These are phyloP conservation scores for Inosperma sp. DNA, from an alignment of 768 basidiomycete genomes.

Conservation along the genomic window DNA sequence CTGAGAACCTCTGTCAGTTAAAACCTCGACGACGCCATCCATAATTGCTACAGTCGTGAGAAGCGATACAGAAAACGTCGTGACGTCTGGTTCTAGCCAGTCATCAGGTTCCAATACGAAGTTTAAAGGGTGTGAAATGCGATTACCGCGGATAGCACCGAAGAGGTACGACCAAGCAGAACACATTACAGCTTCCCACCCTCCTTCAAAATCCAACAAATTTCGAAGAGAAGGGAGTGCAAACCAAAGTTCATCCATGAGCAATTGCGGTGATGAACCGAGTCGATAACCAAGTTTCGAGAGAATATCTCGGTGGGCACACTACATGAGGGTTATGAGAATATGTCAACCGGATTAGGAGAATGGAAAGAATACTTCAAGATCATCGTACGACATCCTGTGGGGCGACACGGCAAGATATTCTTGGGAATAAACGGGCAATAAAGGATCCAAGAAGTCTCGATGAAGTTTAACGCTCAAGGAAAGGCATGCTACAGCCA, in stretches of 20 bases:
- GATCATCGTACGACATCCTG: conserved; percentile 38
- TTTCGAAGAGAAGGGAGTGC: conserved; percentile 49
- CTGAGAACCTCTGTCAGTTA: conserved; percentile 36
- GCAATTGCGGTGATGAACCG: conserved; percentile 49
- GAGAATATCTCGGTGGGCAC: conserved; percentile 54
- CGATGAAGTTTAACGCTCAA: conserved; percentile 67
- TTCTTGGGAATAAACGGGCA: conserved; percentile 47
- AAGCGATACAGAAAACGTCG: conserved; percentile 48
- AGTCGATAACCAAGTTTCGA: conserved; percentile 43
- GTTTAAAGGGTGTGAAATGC: neutral
- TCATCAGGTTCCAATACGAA: neutral
- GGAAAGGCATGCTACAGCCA: conserved; percentile 54
- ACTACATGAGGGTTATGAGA: conserved; percentile 30
- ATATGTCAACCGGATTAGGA: neutral
- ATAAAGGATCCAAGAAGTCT: conserved; percentile 54
- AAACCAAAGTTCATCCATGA: conserved; percentile 56
- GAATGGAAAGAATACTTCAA: conserved; percentile 43
- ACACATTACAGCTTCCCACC: conserved; percentile 44
- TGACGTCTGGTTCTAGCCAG: conserved; percentile 46
- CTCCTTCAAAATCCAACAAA: conserved; percentile 35
- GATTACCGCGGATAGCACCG: conserved; percentile 37
- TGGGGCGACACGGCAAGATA: conserved; percentile 50
- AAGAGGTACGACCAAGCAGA: conserved; percentile 51
- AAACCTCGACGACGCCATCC: conserved; percentile 37
- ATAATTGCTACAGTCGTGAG: conserved; percentile 52